phyloP scores from a whole-genome alignment of 2,329 filamentous ascomycete genomes.

The Pseudogymnoascus sp. region DNA sequence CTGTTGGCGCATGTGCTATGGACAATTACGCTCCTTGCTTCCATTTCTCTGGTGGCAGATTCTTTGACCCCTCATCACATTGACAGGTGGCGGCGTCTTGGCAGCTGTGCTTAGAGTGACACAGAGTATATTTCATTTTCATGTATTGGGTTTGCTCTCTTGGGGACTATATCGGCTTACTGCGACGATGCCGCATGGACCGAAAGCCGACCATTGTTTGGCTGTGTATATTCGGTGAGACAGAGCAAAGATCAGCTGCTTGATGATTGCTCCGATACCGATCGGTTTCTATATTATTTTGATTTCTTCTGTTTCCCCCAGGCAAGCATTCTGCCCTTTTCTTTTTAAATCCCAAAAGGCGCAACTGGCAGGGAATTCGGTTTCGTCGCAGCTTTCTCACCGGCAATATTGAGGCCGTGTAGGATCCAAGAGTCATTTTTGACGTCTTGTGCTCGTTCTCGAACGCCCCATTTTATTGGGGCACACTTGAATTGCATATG shows the following conservation, averaged over 20 bases:
- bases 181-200: neutral
- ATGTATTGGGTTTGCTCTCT: conserved; percentile 4
- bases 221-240: neutral
- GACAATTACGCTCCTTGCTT: neutral
- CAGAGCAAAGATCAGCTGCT: conserved; percentile 5
- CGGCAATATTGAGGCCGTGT: neutral
- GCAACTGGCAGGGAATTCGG: neutral
- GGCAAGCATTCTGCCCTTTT: neutral
- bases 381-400: neutral
- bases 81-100: neutral
- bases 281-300: neutral
- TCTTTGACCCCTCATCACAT: neutral
- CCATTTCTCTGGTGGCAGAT: neutral
- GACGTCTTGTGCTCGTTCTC: neutral
- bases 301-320: neutral
- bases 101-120: neutral
- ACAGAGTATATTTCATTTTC: conserved; percentile 1
- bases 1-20: neutral
- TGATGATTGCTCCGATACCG: neutral
- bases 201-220: conserved; percentile 1
- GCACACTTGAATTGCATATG: neutral
- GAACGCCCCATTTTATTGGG: neutral
- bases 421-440: neutral
- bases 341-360: neutral
- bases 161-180: neutral